A percentile compares a stretch with the other conserved stretches of the same genome.
phyloP scores from a whole-genome alignment of 2,329 filamentous ascomycete species.

The Sclerotinia trifoliorum region DNA sequence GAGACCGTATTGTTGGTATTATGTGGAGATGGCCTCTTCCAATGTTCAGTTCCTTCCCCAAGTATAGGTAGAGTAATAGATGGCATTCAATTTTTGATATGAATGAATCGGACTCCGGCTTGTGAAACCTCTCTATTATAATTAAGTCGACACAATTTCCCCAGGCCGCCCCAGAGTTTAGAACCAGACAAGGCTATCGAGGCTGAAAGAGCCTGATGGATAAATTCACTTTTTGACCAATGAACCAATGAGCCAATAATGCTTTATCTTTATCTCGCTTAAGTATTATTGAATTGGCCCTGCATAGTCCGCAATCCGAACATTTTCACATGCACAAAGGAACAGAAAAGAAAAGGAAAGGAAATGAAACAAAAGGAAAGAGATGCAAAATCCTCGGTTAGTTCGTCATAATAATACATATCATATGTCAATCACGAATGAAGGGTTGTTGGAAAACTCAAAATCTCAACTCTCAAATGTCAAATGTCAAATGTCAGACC shows the following conservation, averaged over 20 bases:
- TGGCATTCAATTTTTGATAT: not conserved
- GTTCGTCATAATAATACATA: not conserved
- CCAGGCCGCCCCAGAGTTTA: not conserved
- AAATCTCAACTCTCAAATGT: not conserved
- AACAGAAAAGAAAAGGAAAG: not conserved
- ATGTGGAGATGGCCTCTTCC: not conserved
- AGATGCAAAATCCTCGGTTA: not conserved
- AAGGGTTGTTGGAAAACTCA: not conserved
- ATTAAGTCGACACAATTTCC: not conserved
- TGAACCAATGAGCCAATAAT: not conserved
- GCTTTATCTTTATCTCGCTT: conserved; percentile 5
- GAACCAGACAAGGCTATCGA: not conserved
- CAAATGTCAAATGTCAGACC: not conserved
- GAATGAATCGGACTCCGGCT: not conserved
- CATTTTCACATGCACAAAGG: not conserved
- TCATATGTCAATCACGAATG: not conserved
- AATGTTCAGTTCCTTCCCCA: not conserved
- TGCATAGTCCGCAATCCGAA: not conserved
- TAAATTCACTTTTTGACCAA: not conserved
- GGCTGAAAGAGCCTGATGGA: not conserved
- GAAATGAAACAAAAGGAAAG: no score
- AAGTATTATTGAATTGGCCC: not conserved
- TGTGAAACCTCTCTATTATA: not conserved
- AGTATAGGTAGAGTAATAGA: not conserved
- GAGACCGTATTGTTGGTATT: not conserved